Evolutionary conservation across 106 monocot species (phyloP).

Genomic region (Cymbidium sinense): DNA sequence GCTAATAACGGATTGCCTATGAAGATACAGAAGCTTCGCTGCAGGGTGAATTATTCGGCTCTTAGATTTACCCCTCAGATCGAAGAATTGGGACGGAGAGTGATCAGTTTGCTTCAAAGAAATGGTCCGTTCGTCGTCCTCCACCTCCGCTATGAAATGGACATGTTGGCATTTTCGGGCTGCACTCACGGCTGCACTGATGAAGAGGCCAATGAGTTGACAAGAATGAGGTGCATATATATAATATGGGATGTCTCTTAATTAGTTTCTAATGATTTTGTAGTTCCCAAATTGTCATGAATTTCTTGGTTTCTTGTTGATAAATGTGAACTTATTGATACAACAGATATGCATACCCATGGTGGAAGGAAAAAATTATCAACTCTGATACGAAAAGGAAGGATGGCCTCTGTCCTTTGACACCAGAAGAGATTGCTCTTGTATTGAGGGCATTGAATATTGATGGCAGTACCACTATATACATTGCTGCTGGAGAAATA

Average conservation of each 20-base stretch:
- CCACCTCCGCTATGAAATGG: constrained; percentile 93
- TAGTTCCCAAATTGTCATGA: background rate
- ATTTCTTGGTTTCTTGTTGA: background rate
- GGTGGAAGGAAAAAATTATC: constrained; percentile 98
- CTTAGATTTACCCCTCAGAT: constrained; percentile 81
- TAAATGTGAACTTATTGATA: background rate
- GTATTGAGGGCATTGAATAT: constrained; percentile 69
- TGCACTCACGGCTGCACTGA: constrained; percentile 81
- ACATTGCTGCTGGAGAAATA: constrained; percentile 94
- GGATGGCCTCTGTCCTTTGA: constrained; percentile 91
- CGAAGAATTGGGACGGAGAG: constrained; percentile 73
- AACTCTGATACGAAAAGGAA: constrained; percentile 73
- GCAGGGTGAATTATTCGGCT: constrained; percentile 70
- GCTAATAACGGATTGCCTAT: constrained; percentile 80
- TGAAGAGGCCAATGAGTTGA: constrained; percentile 63
- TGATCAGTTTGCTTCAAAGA: constrained; percentile 46
- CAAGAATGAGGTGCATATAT: constrained; percentile 67
- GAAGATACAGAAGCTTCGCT: constrained; percentile 82
- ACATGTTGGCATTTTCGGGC: constrained; percentile 96
- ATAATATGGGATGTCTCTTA: background rate
- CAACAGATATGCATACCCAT: constrained; percentile 95
- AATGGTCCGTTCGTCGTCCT: constrained; percentile 94
- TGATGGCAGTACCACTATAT: constrained; percentile 50
- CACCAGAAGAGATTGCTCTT: constrained; percentile 85
- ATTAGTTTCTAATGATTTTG: background rate